These are phyloP conservation scores for Microbotryum intermedium DNA, from an alignment of 1,284 basidiomycete species.

Conservation along the genomic window DNA sequence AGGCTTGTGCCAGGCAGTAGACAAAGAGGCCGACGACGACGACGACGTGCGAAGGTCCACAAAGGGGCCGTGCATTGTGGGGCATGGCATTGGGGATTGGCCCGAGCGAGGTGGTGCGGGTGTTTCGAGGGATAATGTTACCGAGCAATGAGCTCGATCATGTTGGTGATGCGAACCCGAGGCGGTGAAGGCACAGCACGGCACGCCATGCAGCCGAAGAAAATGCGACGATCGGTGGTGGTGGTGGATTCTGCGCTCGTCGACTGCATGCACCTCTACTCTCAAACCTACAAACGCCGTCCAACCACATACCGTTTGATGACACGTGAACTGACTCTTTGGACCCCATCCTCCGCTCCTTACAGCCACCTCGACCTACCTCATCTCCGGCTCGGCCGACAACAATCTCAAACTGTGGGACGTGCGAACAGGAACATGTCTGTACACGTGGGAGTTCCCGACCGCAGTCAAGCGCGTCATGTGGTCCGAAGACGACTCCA, in stretches of 20 bases:
- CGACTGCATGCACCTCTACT: too few relatives aligned
- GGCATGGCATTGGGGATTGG: too few relatives aligned
- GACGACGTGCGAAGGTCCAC: not conserved
- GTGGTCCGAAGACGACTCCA: constrained; percentile 74
- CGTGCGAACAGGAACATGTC: constrained; percentile 79
- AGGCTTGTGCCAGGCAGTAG: not conserved
- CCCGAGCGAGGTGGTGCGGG: not conserved
- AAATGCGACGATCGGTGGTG: too few relatives aligned
- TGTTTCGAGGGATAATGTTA: not conserved
- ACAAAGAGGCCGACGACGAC: not conserved
- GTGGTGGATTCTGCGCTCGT: too few relatives aligned
- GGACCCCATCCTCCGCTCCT: not conserved
- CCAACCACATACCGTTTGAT: not conserved
- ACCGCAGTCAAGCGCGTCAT: constrained; percentile 94
- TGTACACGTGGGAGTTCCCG: constrained; percentile 92
- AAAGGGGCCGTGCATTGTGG: too few relatives aligned
- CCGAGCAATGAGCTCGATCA: not conserved
- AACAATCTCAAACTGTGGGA: constrained; percentile 89
- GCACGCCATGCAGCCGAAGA: too few relatives aligned
- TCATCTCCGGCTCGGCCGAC: constrained; percentile 78
- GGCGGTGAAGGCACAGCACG: not conserved
- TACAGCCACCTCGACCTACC: constrained; percentile 69
- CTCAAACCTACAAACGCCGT: not conserved
- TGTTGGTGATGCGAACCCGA: not conserved
- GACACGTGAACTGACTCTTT: not conserved